Percentiles rank a stretch among this genome's conserved stretches.
These are phyloP conservation scores for Chloris gayana DNA, from an alignment of 176 grass and related monocot genomes.

Conservation along the genomic window DNA sequence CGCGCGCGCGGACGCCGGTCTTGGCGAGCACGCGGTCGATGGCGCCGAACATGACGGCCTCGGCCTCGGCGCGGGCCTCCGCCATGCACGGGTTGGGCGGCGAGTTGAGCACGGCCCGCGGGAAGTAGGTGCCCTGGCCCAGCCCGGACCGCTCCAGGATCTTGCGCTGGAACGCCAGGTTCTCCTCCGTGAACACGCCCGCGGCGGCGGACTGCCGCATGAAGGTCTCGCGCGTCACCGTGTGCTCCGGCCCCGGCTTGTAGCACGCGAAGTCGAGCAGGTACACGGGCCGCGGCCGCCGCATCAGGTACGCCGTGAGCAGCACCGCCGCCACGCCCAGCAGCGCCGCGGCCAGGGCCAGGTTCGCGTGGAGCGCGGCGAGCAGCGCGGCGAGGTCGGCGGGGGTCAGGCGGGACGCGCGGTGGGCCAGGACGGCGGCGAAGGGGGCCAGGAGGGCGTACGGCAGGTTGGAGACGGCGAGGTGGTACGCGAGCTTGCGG, in stretches of 20 bases:
- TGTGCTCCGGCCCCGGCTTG: constrained; percentile 21
- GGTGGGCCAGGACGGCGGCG: not conserved
- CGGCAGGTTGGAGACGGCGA: constrained; percentile 44
- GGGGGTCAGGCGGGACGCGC: not conserved
- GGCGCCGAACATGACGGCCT: constrained; percentile 90
- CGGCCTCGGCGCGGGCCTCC: constrained; percentile 80
- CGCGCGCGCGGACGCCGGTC: constrained; percentile 56
- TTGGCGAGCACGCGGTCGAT: constrained; percentile 67
- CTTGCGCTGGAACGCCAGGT: constrained; percentile 79
- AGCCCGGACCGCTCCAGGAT: constrained; percentile 79
- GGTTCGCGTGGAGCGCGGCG: not conserved
- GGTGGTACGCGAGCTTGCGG: constrained; percentile 57
- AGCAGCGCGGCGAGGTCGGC: not conserved
- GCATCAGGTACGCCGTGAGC: constrained; percentile 31
- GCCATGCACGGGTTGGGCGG: constrained; percentile 91
- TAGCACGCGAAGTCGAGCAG: constrained; percentile 67
- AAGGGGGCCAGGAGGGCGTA: constrained; percentile 46
- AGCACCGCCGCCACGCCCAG: not conserved
- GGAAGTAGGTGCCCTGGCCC: constrained; percentile 70
- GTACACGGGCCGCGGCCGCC: constrained; percentile 51
- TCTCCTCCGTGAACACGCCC: constrained; percentile 61
- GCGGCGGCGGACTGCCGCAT: constrained; percentile 46
- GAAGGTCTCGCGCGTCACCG: constrained; percentile 71
- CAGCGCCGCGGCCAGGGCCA: not conserved
- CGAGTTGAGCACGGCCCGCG: constrained; percentile 55